Conservation (phyloP, 805 yeast species). For the Dipodascopsis tothii region DNA sequence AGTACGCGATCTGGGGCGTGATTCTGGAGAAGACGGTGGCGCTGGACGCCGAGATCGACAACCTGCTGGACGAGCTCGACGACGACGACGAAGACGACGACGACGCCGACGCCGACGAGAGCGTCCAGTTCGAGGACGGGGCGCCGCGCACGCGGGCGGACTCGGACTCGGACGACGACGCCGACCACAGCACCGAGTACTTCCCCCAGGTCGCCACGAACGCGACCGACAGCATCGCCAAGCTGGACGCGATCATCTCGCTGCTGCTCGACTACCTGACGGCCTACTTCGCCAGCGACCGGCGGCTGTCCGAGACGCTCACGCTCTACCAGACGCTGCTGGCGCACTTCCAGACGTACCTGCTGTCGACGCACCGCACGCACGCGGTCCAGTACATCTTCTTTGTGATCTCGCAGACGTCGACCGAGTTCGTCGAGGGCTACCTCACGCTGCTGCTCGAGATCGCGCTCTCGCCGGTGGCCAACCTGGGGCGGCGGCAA, state of each 20-base stretch:
- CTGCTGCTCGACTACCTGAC: slow-evolving; percentile 48
- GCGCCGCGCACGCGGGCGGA: background rate
- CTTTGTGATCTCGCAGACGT: slow-evolving; percentile 74
- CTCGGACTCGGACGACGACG: slow-evolving; percentile 16
- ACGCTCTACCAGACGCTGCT: slow-evolving; percentile 64
- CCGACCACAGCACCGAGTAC: slow-evolving; percentile 39
- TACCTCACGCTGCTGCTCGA: slow-evolving; percentile 76
- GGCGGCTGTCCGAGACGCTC: slow-evolving; percentile 50
- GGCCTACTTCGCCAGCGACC: slow-evolving; percentile 35
- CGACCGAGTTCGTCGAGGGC: slow-evolving; percentile 76
- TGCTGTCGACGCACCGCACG: slow-evolving; percentile 87
- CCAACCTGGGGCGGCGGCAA: slow-evolving; percentile 64
- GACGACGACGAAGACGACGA: slow-evolving; percentile 57
- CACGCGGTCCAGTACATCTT: slow-evolving; percentile 77
- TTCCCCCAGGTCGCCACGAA: background rate
- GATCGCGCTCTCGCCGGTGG: slow-evolving; percentile 63
- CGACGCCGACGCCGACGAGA: slow-evolving; percentile 35
- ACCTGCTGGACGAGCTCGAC: slow-evolving; percentile 76
- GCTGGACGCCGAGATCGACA: slow-evolving; percentile 85
- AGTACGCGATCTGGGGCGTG: slow-evolving; percentile 68
- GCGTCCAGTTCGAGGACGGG: background rate
- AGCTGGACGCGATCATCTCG: slow-evolving; percentile 64
- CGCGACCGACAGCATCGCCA: slow-evolving; percentile 27
- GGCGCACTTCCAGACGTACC: slow-evolving; percentile 69
- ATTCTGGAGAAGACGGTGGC: slow-evolving; percentile 73